Conservation (phyloP, 306 rosid species). For the Inga oerstediana region DNA sequence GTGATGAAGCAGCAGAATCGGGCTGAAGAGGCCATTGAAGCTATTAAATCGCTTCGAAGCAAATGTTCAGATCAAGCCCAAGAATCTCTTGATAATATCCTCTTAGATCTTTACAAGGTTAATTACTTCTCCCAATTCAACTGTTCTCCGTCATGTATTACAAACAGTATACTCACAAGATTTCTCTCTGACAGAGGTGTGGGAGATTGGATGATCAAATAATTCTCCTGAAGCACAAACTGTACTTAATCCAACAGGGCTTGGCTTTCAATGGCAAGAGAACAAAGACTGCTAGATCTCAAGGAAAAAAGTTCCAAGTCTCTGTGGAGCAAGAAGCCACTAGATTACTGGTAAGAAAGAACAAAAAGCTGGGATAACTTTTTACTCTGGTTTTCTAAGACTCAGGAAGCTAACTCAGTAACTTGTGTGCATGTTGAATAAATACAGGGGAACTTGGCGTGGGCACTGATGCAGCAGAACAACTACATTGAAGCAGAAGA, state of each 20-base stretch:
- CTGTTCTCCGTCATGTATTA: neutral
- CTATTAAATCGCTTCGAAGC: conserved; percentile 80
- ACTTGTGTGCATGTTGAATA: neutral
- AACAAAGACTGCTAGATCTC: conserved; percentile 95
- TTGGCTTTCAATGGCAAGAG: conserved; percentile 97
- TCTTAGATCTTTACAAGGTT: conserved; percentile 93
- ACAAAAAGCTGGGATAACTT: neutral
- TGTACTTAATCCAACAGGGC: conserved; percentile 89
- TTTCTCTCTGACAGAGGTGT: conserved; percentile 62
- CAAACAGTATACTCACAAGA: neutral
- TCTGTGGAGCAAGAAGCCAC: conserved; percentile 99
- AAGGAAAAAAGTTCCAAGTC: conserved; percentile 98
- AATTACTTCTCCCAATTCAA: neutral
- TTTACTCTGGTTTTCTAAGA: neutral
- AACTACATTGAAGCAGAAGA: conserved; percentile 96
- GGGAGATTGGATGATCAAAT: conserved; percentile 97
- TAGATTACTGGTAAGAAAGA: conserved; percentile 77
- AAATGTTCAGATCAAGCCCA: conserved; percentile 96
- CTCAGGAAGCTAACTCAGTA: neutral
- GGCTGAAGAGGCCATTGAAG: conserved; percentile 97
- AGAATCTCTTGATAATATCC: conserved; percentile 96
- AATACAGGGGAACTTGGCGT: conserved; percentile 86
- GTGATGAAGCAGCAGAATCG: conserved; percentile 98
- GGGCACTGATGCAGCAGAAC: conserved; percentile 98
- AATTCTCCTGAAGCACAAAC: conserved; percentile 72